Percentiles rank a stretch among this genome's conserved stretches.
Evolutionary conservation across 345 rosid species (phyloP).

Genomic region (Aethionema arabicum): DNA sequence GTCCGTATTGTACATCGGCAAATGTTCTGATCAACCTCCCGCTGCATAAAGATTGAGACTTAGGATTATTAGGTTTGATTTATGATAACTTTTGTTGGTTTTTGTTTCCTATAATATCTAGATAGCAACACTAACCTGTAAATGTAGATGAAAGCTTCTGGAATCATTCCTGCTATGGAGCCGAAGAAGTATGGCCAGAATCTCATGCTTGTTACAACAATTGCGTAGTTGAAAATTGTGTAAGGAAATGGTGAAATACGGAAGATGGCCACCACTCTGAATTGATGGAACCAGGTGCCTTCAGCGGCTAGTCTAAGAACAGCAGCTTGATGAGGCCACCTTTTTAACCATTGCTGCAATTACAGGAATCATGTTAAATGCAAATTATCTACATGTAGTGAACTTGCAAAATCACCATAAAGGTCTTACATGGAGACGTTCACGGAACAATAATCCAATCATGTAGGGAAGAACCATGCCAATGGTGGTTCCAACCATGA

Average conservation of each 20-base stretch:
- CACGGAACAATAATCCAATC: conserved; percentile 81
- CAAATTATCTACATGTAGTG: not conserved
- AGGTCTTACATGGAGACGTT: conserved; percentile 80
- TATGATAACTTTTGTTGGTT: not conserved
- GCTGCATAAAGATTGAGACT: conserved; percentile 42
- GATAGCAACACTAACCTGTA: conserved; percentile 54
- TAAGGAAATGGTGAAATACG: conserved; percentile 96
- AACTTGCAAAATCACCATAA: conserved; percentile 1
- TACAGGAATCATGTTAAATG: conserved; percentile 4
- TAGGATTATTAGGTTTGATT: not conserved
- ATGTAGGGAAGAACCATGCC: conserved; percentile 89
- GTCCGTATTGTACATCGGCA: conserved; percentile 66
- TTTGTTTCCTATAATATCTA: not conserved
- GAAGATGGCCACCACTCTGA: conserved; percentile 84
- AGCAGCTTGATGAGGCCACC: conserved; percentile 90
- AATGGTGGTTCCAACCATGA: conserved; percentile 92
- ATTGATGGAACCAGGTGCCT: conserved; percentile 97
- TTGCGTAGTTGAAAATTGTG: conserved; percentile 93
- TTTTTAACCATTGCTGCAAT: conserved; percentile 87
- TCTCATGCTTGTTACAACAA: conserved; percentile 76
- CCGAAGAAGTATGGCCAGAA: conserved; percentile 94
- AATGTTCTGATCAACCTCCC: conserved; percentile 72
- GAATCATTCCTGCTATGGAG: conserved; percentile 91
- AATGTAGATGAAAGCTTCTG: conserved; percentile 94
- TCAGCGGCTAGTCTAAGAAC: conserved; percentile 84